Conservation (phyloP, 345 rosid species). For the Populus davidiana region DNA sequence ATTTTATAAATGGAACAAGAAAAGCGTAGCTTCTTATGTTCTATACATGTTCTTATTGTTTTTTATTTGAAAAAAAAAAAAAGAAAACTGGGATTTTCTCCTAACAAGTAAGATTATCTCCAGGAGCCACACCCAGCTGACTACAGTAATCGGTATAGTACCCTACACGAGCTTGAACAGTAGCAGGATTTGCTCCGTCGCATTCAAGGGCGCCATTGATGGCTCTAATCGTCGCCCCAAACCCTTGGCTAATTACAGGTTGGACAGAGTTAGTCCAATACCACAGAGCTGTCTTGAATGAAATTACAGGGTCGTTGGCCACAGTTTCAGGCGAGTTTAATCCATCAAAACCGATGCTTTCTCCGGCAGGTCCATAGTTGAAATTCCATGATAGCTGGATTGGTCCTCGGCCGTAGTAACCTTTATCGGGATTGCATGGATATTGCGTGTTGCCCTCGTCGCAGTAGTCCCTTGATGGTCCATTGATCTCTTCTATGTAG, state of each 20-base stretch:
- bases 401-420: constrained; percentile 14
- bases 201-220: constrained; percentile 11
- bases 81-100: background rate
- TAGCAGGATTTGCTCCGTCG: background rate
- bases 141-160: constrained; percentile 5
- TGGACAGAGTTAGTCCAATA: constrained; percentile 7
- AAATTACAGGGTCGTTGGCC: constrained; percentile 8
- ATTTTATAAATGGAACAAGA: too few species aligned
- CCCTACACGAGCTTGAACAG: constrained; percentile 3
- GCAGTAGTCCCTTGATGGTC: constrained; percentile 20
- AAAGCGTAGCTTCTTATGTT: too few species aligned
- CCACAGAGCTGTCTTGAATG: constrained; percentile 11
- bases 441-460: constrained; percentile 4
- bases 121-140: constrained; percentile 5
- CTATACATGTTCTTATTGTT: too few species aligned
- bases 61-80: too few species aligned
- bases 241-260: constrained; percentile 2
- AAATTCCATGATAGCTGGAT: constrained; percentile 16
- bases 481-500: constrained; percentile 31
- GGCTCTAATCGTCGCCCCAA: constrained; percentile 4
- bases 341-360: constrained; percentile 9
- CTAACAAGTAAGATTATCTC: constrained; percentile 6
- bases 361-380: constrained; percentile 13
- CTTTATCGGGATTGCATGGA: constrained; percentile 4
- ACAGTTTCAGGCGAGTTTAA: constrained; percentile 9